A percentile compares a stretch with the other conserved stretches of the same genome.
phyloP scores from a whole-genome alignment of 176 grass and related monocot genomes.

The Phoenix dactylifera region DNA sequence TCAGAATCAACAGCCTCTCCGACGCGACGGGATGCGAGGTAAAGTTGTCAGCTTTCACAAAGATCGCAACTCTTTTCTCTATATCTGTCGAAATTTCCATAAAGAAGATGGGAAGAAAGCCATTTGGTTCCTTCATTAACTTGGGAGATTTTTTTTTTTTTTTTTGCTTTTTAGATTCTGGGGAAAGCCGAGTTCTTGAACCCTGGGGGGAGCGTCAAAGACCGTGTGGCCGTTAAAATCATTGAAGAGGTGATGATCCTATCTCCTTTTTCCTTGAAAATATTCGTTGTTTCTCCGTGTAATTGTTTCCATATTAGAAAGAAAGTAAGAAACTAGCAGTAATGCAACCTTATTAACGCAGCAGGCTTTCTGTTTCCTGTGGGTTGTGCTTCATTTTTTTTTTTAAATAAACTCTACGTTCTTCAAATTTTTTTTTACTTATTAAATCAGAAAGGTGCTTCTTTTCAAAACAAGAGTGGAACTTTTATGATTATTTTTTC shows the following conservation, averaged over 20 bases:
- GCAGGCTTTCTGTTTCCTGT: no score
- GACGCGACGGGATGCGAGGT: conserved; percentile 92
- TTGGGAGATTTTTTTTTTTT: conserved; percentile 3
- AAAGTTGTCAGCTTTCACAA: neutral
- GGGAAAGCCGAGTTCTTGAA: conserved; percentile 99
- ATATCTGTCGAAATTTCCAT: no score
- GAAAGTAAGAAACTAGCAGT: no score
- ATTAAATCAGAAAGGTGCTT: no score
- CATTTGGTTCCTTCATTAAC: conserved; percentile 4
- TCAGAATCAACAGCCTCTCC: conserved; percentile 95
- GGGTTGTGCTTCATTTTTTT: no score
- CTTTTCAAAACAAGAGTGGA: no score
- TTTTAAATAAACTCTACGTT: no score
- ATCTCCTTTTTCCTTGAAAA: conserved; percentile 7
- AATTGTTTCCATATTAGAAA: no score
- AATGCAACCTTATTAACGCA: no score
- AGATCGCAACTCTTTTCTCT: no score
- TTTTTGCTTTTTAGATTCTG: conserved; percentile 52
- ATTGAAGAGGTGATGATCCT: conserved; percentile 56
- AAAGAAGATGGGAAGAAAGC: neutral
- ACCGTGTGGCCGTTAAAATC: conserved; percentile 83
- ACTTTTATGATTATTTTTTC: no score
- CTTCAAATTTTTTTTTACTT: no score
- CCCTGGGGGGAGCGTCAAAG: conserved; percentile 89
- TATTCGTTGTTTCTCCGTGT: neutral